A percentile compares a stretch with the other conserved stretches of the same genome.
phyloP scores from a whole-genome alignment of 129 eudicot species.

The Centrapalus pauciflorus region DNA sequence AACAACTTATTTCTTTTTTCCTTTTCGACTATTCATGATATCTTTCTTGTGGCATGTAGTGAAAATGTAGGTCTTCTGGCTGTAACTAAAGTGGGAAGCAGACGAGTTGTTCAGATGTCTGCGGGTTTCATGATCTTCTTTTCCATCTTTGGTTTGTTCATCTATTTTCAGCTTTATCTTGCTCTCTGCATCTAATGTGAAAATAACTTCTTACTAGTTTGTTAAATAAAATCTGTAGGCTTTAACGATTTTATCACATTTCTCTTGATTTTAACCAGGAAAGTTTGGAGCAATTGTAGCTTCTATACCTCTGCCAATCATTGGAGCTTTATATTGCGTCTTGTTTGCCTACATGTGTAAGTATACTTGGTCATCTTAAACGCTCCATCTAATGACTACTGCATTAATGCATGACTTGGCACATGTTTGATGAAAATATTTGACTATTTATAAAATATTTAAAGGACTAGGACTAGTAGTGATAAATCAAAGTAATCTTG shows the following conservation, averaged over 20 bases:
- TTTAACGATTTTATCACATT: not conserved
- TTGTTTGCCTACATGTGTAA: conserved; percentile 82
- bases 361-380: conserved; percentile 13
- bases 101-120: conserved; percentile 87
- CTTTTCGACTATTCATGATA: not conserved
- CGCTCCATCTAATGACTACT: not conserved
- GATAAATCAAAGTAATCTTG: no score
- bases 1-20: not conserved
- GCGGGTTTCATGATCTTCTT: conserved; percentile 88
- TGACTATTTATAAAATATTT: not conserved
- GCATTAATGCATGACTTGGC: not conserved
- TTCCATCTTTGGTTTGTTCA: conserved; percentile 64
- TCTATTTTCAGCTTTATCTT: not conserved
- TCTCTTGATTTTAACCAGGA: conserved; percentile 40
- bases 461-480: no score
- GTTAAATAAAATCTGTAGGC: not conserved
- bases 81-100: conserved; percentile 84
- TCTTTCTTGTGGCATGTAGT: conserved; percentile 28
- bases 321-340: conserved; percentile 89
- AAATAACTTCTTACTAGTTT: not conserved
- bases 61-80: conserved; percentile 89
- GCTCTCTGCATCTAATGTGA: not conserved
- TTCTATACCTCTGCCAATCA: conserved; percentile 83
- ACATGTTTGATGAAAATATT: not conserved
- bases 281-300: conserved; percentile 92